Conservation (phyloP, 441 rosid genomes). For the Gossypium armourianum region DNA sequence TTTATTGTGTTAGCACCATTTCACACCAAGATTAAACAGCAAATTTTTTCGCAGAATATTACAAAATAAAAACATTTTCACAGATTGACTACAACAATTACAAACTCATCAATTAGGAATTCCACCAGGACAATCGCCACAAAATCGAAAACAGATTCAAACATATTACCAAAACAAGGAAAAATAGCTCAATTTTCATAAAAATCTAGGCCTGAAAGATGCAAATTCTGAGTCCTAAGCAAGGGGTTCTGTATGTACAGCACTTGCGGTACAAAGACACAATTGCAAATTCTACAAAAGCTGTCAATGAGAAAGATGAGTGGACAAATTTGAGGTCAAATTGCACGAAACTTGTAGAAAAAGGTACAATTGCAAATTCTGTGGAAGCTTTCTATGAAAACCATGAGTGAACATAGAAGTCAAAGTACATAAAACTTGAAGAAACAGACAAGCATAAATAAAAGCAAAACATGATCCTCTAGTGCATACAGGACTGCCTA, state of each 20-base stretch:
- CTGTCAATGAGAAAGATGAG: not conserved
- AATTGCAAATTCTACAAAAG: not conserved
- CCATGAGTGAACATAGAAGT: not conserved
- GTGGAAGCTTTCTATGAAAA: not conserved
- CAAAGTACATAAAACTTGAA: not conserved
- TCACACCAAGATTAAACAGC: not conserved
- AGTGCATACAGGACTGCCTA: not conserved
- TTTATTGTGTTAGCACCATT: not conserved
- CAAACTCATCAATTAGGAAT: not conserved
- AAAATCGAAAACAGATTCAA: not conserved
- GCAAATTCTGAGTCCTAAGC: not conserved
- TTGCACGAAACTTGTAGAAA: not conserved
- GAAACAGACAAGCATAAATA: not conserved
- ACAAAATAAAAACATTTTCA: not conserved
- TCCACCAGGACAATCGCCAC: not conserved
- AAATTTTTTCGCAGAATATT: not conserved
- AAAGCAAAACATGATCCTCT: not conserved
- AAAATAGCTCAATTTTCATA: not conserved
- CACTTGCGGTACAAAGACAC: not conserved
- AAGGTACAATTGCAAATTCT: not conserved
- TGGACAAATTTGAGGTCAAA: not conserved
- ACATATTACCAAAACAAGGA: not conserved
- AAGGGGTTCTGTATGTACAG: not conserved
- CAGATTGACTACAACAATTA: not conserved
- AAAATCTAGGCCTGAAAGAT: not conserved